phyloP scores from a whole-genome alignment of 163 green algal genomes.

The Chlamydomonas reinhardtii region DNA sequence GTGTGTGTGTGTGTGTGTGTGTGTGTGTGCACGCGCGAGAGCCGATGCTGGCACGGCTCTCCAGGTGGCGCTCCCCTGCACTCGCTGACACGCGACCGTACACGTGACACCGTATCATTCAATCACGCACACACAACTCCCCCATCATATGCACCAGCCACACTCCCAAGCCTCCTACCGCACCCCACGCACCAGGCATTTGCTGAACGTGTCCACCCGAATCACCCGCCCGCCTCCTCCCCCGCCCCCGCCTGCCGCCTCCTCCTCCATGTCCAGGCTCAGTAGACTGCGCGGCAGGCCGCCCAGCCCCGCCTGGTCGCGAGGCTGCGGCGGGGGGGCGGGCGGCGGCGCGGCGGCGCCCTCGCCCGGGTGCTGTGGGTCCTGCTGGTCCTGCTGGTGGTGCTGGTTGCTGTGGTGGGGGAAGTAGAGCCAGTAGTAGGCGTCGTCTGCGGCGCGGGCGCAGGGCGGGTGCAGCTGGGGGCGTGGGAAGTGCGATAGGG shows the following conservation, averaged over 20 bases:
- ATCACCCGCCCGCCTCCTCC: conserved; percentile 60
- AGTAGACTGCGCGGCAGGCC: conserved; percentile 70
- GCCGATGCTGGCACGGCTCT: too few relatives aligned
- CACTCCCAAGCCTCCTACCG: neutral
- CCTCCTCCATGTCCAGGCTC: conserved; percentile 63
- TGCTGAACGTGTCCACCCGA: conserved; percentile 86
- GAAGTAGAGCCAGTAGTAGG: conserved; percentile 88
- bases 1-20: too few relatives aligned
- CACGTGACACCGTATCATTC: too few relatives aligned
- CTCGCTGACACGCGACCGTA: too few relatives aligned
- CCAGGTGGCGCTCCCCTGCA: too few relatives aligned
- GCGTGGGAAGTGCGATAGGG: too few relatives aligned
- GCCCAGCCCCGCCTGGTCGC: conserved; percentile 49
- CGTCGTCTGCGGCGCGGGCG: conserved; percentile 70
- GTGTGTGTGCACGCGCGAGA: too few relatives aligned
- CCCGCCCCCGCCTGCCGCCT: too few relatives aligned
- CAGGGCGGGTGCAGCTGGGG: too few relatives aligned
- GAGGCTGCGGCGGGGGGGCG: neutral
- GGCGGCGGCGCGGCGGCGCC: neutral
- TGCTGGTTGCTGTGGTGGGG: neutral
- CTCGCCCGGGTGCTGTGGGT: conserved; percentile 10
- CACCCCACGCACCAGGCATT: conserved; percentile 74
- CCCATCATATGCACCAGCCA: neutral
- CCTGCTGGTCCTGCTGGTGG: too few relatives aligned
- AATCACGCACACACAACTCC: neutral